phyloP scores from a whole-genome alignment of 2,329 filamentous ascomycete genomes.

The Fusarium sp. region DNA sequence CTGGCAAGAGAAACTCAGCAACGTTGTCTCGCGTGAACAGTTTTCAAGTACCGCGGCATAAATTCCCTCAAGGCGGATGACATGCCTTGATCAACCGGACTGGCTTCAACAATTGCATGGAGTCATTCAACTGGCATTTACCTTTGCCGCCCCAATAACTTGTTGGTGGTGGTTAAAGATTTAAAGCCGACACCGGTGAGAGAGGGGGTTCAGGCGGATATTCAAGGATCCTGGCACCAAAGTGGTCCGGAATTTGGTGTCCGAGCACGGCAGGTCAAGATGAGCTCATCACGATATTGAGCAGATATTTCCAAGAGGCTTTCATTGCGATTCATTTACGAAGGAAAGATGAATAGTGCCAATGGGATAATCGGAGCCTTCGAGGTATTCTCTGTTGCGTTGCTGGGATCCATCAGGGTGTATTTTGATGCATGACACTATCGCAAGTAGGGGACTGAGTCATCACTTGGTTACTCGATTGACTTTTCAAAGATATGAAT shows the following conservation, averaged over 20 bases:
- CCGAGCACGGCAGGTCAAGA: constrained; percentile 25
- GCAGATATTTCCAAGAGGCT: not conserved
- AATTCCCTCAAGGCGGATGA: constrained; percentile 44
- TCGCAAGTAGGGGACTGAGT: not conserved
- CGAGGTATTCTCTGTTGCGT: not conserved
- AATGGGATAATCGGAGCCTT: not conserved
- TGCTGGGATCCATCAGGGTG: not conserved
- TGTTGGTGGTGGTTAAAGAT: constrained; percentile 30
- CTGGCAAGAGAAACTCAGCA: constrained; percentile 22
- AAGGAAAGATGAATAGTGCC: not conserved
- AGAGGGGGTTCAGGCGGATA: constrained; percentile 43
- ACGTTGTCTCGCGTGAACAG: not conserved
- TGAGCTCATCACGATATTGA: constrained; percentile 6
- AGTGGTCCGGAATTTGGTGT: constrained; percentile 43
- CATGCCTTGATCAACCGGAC: constrained; percentile 18
- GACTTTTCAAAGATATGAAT: constrained; percentile 4
- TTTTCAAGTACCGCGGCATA: constrained; percentile 12
- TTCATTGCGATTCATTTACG: not conserved
- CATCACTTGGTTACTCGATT: constrained; percentile 19
- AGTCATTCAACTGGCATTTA: constrained; percentile 10
- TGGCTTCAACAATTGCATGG: constrained; percentile 22
- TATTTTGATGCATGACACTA: not conserved
- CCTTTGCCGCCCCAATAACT: constrained; percentile 46
- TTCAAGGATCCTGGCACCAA: constrained; percentile 12
- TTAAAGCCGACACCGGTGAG: constrained; percentile 47